Conservation (phyloP, 805 yeast genomes). For the Candida corydali region DNA sequence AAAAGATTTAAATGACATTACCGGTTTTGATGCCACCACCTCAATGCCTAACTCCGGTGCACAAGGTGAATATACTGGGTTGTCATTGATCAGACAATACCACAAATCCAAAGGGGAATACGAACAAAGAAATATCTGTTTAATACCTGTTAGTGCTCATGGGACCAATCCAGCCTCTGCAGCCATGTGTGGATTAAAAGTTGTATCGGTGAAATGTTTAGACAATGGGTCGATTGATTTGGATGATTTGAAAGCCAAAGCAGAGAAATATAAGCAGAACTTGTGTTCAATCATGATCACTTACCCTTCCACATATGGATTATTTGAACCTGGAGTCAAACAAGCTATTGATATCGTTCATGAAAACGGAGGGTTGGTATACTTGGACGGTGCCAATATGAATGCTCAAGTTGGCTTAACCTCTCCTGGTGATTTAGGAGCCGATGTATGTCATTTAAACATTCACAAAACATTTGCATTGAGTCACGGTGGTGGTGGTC, state of each 20-base stretch:
- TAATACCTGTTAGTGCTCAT: constrained; percentile 96
- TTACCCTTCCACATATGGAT: constrained; percentile 95
- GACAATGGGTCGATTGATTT: constrained; percentile 83
- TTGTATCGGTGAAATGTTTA: constrained; percentile 86
- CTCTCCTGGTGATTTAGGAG: constrained; percentile 96
- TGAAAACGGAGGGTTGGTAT: constrained; percentile 87
- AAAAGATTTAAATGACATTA: constrained; percentile 80
- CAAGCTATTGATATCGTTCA: constrained; percentile 86
- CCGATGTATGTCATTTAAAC: constrained; percentile 96
- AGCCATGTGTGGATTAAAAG: constrained; percentile 93
- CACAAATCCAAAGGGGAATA: constrained; percentile 65
- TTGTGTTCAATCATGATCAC: constrained; percentile 95
- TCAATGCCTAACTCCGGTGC: constrained; percentile 98
- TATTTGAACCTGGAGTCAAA: constrained; percentile 88
- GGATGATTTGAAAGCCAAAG: constrained; percentile 67
- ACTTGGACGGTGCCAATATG: constrained; percentile 98
- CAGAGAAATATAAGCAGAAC: constrained; percentile 59
- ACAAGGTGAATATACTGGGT: constrained; percentile 95
- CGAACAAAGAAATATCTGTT: constrained; percentile 72
- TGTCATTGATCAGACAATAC: constrained; percentile 79
- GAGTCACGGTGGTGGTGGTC: constrained; percentile 99
- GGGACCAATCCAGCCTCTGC: constrained; percentile 99
- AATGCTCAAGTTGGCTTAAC: constrained; percentile 98
- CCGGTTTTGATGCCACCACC: constrained; percentile 89
- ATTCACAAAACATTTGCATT: constrained; percentile 96